Base-by-base conservation (phyloP, 768 basidiomycete genomes). In the Auricularia cornea region DNA sequence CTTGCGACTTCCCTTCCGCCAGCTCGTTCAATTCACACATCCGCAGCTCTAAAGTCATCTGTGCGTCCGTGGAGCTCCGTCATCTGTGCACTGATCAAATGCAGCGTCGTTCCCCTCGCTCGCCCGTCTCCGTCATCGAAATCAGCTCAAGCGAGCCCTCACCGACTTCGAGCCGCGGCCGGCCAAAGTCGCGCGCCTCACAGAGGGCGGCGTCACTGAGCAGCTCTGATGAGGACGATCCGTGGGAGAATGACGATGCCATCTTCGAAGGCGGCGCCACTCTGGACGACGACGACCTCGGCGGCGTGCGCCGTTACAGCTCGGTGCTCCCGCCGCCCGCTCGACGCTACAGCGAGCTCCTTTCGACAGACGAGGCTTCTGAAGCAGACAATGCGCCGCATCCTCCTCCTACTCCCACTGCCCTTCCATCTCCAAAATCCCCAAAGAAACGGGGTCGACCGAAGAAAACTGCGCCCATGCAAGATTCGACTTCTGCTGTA, bases 61-160 rank as follows among this genome's bases (percentile, higher is more conserved):
- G 35, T 38, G 35, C 35, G 20, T 48, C 20, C 6, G 20, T 23
- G 44, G 20, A 48, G 16, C 44, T 48, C 5, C 44, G 20, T 18
- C 44, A 48, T 48, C 44, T 48, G 20, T 20, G 44, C 44, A 20
- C 44, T 48, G 20, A 48, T 48, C 44, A 48, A 48, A 48, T 18
- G 44, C 44, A 48, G 44, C 44, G 76, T 78, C 70, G 78, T 75
- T 72, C 75, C 72, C 63, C 66, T 30, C 66, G 78, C 61, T 54
- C 29, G 60, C 66, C 20, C 61, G 33, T 63, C 56, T 61, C 23
- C 48, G 14, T 62, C 52, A 33, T 35, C 51, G 52, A 59, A 31
- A 65, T 68, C 60, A 77, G 74, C 70, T 65, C 61, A 75, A 78
- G 65, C 70, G 76, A 69, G 63, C 62, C 23, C 51, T 68, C 59